A percentile compares a stretch with the other conserved stretches of the same genome.
Evolutionary conservation across 2,329 filamentous ascomycete species (phyloP).

Genomic region (Penicillium verrucosum): DNA sequence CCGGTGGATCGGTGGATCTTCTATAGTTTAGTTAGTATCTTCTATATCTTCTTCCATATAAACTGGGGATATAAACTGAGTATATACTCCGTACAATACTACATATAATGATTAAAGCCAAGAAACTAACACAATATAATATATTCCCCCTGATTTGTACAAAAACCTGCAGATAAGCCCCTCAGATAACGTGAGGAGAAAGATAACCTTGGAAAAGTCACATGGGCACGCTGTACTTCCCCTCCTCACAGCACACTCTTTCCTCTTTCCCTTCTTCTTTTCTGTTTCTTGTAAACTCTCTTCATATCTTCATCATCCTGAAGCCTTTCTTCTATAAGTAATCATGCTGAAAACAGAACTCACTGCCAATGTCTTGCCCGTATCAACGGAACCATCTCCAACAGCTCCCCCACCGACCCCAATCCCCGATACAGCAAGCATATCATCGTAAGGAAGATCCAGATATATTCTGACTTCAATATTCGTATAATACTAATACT

Average conservation of each 20-base stretch:
- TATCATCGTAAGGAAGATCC: conserved; percentile 30
- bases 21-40: too few species aligned
- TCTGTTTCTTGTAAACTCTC: neutral
- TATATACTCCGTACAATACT: neutral
- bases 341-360: conserved; percentile 25
- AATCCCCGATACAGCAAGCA: conserved; percentile 33
- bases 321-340: neutral
- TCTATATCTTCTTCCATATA: too few species aligned
- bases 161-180: conserved; percentile 6
- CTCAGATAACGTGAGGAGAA: conserved; percentile 31
- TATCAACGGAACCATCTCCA: conserved; percentile 13
- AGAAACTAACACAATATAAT: neutral
- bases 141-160: neutral
- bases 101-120: neutral
- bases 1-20: conserved; percentile 7
- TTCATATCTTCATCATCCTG: too few species aligned
- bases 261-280: neutral
- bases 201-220: conserved; percentile 19
- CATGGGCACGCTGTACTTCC: conserved; percentile 16
- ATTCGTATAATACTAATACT: conserved; percentile 8
- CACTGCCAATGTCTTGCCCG: conserved; percentile 9
- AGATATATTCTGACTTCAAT: neutral
- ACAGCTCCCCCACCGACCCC: conserved; percentile 22
- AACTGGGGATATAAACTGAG: too few species aligned
- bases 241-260: neutral